Conservation (phyloP, 2,329 filamentous ascomycete species). For the Talaromyces albobiverticillius region DNA sequence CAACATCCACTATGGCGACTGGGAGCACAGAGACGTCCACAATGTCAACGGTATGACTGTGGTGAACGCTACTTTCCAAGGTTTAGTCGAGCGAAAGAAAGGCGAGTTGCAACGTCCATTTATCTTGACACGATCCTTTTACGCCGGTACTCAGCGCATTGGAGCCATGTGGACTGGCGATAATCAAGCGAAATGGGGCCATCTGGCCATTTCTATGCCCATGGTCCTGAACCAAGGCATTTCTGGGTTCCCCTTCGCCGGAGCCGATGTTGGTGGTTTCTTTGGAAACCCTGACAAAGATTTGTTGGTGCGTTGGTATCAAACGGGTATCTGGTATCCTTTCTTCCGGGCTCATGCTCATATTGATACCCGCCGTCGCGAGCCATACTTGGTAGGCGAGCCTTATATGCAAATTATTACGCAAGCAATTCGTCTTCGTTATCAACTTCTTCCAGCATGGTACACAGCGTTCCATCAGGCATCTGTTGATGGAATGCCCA, state of each 20-base stretch:
- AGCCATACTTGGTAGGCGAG: constrained; percentile 84
- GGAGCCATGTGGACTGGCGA: constrained; percentile 99
- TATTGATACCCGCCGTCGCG: constrained; percentile 89
- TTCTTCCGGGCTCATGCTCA: constrained; percentile 98
- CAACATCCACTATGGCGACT: constrained; percentile 84
- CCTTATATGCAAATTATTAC: constrained; percentile 85
- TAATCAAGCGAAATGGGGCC: constrained; percentile 90
- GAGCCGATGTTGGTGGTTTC: constrained; percentile 95
- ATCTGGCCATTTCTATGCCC: constrained; percentile 82
- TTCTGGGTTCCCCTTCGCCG: constrained; percentile 87
- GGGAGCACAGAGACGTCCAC: constrained; percentile 96
- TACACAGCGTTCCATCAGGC: constrained; percentile 96
- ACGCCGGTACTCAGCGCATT: constrained; percentile 80
- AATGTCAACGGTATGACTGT: constrained; percentile 95
- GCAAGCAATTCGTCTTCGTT: constrained; percentile 81
- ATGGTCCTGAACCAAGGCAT: constrained; percentile 95
- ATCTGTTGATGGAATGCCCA: constrained; percentile 75
- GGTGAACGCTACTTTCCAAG: constrained; percentile 89
- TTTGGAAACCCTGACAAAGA: constrained; percentile 96
- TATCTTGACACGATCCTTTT: constrained; percentile 89
- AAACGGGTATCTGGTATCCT: constrained; percentile 93
- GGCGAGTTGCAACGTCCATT: constrained; percentile 85
- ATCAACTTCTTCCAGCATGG: constrained; percentile 86
- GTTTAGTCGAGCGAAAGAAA: constrained; percentile 77
- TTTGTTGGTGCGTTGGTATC: constrained; percentile 90